Conservation (phyloP, 352 stramenopile species). For the Phytophthora niederhauseri region DNA sequence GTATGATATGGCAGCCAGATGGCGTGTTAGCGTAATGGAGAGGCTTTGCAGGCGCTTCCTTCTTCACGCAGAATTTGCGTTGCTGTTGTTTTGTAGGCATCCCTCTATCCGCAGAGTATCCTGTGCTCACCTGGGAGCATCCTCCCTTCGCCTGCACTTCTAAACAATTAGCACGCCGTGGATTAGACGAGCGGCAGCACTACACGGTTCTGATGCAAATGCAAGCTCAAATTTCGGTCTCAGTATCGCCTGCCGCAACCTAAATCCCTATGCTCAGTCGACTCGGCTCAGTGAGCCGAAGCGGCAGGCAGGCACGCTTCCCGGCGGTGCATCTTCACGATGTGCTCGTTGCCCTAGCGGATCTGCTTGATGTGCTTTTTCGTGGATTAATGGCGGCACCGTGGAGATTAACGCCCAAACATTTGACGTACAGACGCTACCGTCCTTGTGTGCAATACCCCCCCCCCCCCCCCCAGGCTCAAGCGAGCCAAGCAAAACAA, state of each 20-base stretch:
- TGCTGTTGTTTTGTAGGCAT: not conserved
- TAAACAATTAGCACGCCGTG: conserved; percentile 10
- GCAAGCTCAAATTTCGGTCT: not conserved
- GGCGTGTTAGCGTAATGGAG: conserved; percentile 2
- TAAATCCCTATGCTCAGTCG: not conserved
- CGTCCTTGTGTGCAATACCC: not conserved
- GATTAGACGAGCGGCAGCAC: conserved; percentile 25
- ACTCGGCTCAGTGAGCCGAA: conserved; percentile 2
- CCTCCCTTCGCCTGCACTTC: not conserved
- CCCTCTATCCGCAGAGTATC: not conserved
- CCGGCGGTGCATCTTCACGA: conserved; percentile 15
- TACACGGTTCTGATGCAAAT: not conserved
- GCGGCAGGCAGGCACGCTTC: conserved; percentile 16
- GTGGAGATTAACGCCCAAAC: conserved; percentile 12
- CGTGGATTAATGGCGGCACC: conserved; percentile 6
- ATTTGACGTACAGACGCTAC: conserved; percentile 13
- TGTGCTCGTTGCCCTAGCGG: conserved; percentile 3
- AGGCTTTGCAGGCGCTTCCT: not conserved
- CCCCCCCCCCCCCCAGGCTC: not conserved
- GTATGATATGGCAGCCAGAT: conserved; percentile 10
- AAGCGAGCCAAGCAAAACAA: not conserved
- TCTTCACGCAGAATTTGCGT: not conserved
- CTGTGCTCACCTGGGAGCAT: too few species aligned
- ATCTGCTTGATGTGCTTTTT: conserved; percentile 11
- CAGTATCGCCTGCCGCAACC: not conserved